Conservation (phyloP, 2,329 filamentous ascomycete species). For the Aspergillus sp. region DNA sequence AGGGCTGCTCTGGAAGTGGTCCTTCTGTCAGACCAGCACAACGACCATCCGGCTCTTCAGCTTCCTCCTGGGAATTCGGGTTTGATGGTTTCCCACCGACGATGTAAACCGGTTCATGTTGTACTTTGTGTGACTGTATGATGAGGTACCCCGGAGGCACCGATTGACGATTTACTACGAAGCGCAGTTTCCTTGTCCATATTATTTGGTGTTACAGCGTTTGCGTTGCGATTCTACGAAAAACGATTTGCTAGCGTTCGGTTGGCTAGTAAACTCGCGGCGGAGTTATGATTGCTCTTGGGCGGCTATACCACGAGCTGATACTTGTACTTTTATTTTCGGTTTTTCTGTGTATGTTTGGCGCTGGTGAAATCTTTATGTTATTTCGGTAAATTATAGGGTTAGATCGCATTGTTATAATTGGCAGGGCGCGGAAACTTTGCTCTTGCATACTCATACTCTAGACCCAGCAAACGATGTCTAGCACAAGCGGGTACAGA, state of each 20-base stretch:
- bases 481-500: neutral
- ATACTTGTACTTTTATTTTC: neutral
- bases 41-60: neutral
- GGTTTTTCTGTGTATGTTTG: neutral
- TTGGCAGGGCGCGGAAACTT: neutral
- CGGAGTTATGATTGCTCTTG: neutral
- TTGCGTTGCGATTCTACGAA: neutral
- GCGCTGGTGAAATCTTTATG: neutral
- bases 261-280: neutral
- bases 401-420: neutral
- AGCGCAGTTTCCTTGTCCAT: neutral
- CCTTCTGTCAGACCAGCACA: neutral
- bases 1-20: neutral
- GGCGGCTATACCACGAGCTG: neutral
- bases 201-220: neutral
- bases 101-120: neutral
- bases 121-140: neutral
- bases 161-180: conserved; percentile 4
- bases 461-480: neutral
- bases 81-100: neutral
- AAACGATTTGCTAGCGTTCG: conserved; percentile 3
- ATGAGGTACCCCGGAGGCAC: neutral
- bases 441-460: neutral
- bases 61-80: neutral
- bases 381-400: neutral